Evolutionary conservation across 1,139 yeast genomes (phyloP), one percentile per base, ranked within the genome.

Genomic region (Pichia sp.): DNA sequence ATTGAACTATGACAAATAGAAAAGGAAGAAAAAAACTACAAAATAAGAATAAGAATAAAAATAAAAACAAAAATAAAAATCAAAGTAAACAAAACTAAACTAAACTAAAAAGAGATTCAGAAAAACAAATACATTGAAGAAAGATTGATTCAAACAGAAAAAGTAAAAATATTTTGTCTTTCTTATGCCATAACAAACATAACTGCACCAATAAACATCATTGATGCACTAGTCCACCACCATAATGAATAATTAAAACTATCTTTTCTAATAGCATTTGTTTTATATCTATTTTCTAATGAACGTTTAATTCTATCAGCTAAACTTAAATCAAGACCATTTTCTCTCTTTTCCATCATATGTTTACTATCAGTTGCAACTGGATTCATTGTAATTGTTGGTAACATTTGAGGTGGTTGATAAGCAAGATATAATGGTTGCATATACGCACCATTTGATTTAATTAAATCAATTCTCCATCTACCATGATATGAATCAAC

Each of bases 341-440:
- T 25, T 38, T 47, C 52, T 40, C 49, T 53, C 37, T 42, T 48
- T 7, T 38, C 42, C 18, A 2, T 73, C 68, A 8, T 63, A 57
- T 2, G 71, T 9, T 26, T 10, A 33, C n/a, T 10, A 8, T 8
- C 70, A 7, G 62, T 62, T 43, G 73, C 73, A 3, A 96, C 87
- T 32, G 97, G 97, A 66, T 89, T 90, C 74, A 92, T 72, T 1
- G 97, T 90, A 49, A 68, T 69, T 1, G 98, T 92, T 28, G 98
- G 98, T 55, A 92, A 78, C 98, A 92, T 92, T 77, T 85, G 74
- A 26, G 98, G 95, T 7, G 98, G 98, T 62, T 77, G 78, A 71
- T 90, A 92, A 3, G 94, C 96, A 67, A 92, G 75, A 66, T 87
- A 92, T 59, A 92, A 69, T 0, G 98, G 97, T 58, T 88, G 94